Evolutionary conservation across 345 rosid species (phyloP), one percentile per base, ranked within the genome.

Genomic region (Eucalyptus viminalis): DNA sequence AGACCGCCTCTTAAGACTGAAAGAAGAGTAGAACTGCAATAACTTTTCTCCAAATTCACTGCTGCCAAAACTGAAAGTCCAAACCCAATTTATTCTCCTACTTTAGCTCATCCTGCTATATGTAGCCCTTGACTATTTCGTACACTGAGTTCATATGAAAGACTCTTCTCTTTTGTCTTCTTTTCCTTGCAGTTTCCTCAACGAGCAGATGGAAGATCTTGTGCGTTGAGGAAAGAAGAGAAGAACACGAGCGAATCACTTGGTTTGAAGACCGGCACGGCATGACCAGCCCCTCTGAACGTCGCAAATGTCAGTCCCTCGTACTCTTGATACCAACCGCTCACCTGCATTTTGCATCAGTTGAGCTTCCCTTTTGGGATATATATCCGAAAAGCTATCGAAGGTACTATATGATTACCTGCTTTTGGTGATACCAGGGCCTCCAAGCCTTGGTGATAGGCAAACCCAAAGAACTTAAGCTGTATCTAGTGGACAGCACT

Each of bases 251-350:
- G 97, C 1, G 99, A 96, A 21, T 93, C 93, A 19, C 96, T 91
- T 5, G 98, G 99, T 88, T 96, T 96, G 93, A 97, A 96, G 87
- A 92, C 60, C 15, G 99, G 99, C 58, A 97, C 99, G 2, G 98
- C 98, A 90, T 97, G 99, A 22, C 99, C 99, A n/a, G 99, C 99
- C 89, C 99, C 99, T 94, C 98, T 95, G 87, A 97, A 95, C 25
- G 99, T 97, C 49, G 98, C 97, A 90, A 96, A 97, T 19, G 97
- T 95, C 6, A 97, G 94, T 27, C 99, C 99, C 72, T 93, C 91
- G 89, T 97, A 97, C 92, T 97, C 99, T 89, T 97, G 99, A 90
- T 93, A 89, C 99, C 99, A 97, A 4, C 99, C 99, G 65, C 98
- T 93, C 29, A 97, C 99, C 97, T 96, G 93, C 83, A 49, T 47